Conservation (phyloP, 305 asterid species). For the Stenogyne calaminthoides region DNA sequence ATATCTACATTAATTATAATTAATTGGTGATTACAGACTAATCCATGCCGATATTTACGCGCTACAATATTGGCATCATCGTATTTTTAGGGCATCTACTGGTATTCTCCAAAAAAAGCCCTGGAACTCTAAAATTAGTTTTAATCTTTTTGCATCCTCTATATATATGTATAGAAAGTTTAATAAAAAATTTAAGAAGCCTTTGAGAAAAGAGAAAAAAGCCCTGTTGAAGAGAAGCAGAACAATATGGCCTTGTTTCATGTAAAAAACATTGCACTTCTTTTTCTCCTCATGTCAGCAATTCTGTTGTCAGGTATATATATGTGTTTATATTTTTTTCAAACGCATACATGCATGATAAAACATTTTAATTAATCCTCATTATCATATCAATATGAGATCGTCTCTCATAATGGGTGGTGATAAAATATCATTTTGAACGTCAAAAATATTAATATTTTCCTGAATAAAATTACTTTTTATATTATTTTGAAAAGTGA, state of each 20-base stretch:
- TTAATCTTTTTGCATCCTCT: too few species aligned
- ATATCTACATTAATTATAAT: too few species aligned
- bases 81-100: neutral
- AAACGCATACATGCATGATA: neutral
- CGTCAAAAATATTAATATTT: neutral
- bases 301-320: constrained; percentile 56
- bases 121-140: neutral
- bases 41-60: too few species aligned
- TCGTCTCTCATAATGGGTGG: neutral
- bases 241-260: constrained; percentile 43
- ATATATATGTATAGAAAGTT: too few species aligned
- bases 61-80: neutral
- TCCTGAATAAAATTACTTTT: neutral
- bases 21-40: too few species aligned
- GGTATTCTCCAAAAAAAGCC: neutral
- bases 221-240: constrained; percentile 30
- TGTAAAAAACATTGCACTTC: constrained; percentile 52
- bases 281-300: constrained; percentile 65
- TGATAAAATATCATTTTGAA: neutral
- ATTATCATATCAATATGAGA: neutral
- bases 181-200: constrained; percentile 11
- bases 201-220: constrained; percentile 22
- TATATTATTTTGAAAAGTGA: neutral
- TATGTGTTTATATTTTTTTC: neutral
- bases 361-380: neutral